Evolutionary conservation across 2,329 filamentous ascomycete genomes (phyloP), one percentile per base, ranked within the genome.

Genomic region (Penicillium hordei): DNA sequence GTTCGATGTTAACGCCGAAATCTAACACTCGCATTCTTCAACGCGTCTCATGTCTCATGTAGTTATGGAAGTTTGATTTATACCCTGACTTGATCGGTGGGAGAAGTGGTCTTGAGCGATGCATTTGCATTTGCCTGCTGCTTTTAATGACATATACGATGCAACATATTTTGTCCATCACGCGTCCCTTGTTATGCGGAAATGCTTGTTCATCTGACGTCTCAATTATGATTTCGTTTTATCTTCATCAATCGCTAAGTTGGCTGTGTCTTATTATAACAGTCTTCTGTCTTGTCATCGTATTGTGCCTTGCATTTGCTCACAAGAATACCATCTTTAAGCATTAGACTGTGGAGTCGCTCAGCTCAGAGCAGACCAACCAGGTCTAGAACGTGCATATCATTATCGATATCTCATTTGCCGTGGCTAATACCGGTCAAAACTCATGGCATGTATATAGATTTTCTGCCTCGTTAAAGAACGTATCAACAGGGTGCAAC

Each of bases 401-500:
- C 19, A 33, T 33, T 5, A 23, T 36, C 2, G 12, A 25, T 25
- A n/a, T 36, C 5, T 45, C 31, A 34, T 33, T 12, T 19, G 13
- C 31, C 8, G 21, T 5, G 4, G 38, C 7, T 23, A 46, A 15
- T 19, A 15, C 10, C 4, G 4, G 9, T 52, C 42, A 70, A 2
- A 70, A 34, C 21, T 65, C 67, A 61, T 70, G 65, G 45, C 60
- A 64, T 2, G 70, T 71, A 62, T 72, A 72, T 31, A 72, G 51
- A 53, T 66, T 70, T 55, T 72, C 70, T 13, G 66, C 61, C 44
- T 75, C 72, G 45, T 65, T 71, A 55, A 74, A 65, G 52, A 72
- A 73, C 4, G 68, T 68, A 63, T 74, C 72, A 36, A 74, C 70
- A 8, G 72, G 70, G 57, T 74, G 70, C 55, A 73, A 54, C 50